These are phyloP conservation scores for Paecilomyces fulvus DNA, from an alignment of 2,329 filamentous ascomycete species.

Conservation along the genomic window DNA sequence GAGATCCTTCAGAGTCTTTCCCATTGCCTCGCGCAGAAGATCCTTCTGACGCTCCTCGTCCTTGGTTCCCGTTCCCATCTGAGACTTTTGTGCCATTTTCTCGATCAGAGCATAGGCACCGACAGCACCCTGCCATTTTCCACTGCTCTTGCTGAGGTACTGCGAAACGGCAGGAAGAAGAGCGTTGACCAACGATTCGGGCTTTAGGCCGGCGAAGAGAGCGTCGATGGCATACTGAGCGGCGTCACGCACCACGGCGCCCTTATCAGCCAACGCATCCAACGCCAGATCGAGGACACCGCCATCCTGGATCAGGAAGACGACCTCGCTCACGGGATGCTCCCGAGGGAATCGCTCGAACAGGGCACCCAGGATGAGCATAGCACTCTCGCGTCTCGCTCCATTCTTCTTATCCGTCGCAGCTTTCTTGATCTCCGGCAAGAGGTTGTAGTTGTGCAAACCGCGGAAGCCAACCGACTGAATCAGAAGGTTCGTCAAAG, in stretches of 20 bases:
- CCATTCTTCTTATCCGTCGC: constrained; percentile 91
- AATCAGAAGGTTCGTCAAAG: constrained; percentile 54
- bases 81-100: constrained; percentile 90
- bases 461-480: constrained; percentile 58
- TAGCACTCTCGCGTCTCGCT: constrained; percentile 75
- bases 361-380: constrained; percentile 88
- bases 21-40: constrained; percentile 81
- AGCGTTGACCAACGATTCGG: constrained; percentile 75
- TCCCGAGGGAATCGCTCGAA: constrained; percentile 80
- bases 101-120: constrained; percentile 77
- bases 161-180: constrained; percentile 66
- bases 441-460: constrained; percentile 52
- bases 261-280: constrained; percentile 85
- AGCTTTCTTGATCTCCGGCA: constrained; percentile 63
- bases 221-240: constrained; percentile 91
- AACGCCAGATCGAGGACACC: constrained; percentile 64
- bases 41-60: constrained; percentile 86
- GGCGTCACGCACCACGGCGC: constrained; percentile 75
- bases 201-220: constrained; percentile 67
- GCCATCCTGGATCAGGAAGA: constrained; percentile 74
- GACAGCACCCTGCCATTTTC: constrained; percentile 96
- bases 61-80: constrained; percentile 72
- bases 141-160: constrained; percentile 75
- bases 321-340: constrained; percentile 69
- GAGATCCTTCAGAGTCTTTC: constrained; percentile 64